Percentiles rank a stretch among this genome's conserved stretches.
Conservation (phyloP, 108 stramenopile genomes). For the Pinguiococcus pyrenoidosus region DNA sequence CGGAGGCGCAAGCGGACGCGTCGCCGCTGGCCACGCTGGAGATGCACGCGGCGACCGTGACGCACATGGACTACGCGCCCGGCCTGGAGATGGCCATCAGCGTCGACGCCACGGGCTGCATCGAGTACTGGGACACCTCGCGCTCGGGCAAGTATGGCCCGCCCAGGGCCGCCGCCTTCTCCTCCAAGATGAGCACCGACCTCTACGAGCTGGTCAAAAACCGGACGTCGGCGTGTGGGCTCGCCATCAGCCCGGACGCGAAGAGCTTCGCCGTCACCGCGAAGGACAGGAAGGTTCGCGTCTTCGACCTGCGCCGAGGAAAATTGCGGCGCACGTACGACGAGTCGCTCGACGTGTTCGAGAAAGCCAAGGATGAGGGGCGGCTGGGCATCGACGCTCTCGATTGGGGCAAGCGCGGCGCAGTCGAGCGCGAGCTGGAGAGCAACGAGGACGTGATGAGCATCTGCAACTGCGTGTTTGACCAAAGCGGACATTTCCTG, state of each 20-base stretch:
- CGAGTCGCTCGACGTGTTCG: slow-evolving; percentile 35
- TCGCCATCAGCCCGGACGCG: slow-evolving; percentile 42
- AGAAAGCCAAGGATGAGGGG: slow-evolving; percentile 5
- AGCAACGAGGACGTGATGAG: slow-evolving; percentile 24
- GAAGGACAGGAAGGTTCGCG: slow-evolving; percentile 59
- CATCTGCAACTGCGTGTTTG: slow-evolving; percentile 48
- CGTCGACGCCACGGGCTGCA: slow-evolving; percentile 65
- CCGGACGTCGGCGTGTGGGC: slow-evolving; percentile 52
- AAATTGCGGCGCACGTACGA: slow-evolving; percentile 68
- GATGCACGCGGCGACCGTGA: slow-evolving; percentile 66
- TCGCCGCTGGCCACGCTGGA: slow-evolving; percentile 45
- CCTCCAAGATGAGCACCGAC: slow-evolving; percentile 44
- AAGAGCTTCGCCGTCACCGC: slow-evolving; percentile 57
- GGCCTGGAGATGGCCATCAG: slow-evolving; percentile 49
- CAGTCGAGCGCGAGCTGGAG: slow-evolving; percentile 71
- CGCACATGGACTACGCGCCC: slow-evolving; percentile 51
- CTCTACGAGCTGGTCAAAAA: slow-evolving; percentile 73
- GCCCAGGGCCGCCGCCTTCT: slow-evolving; percentile 3
- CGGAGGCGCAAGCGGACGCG: slow-evolving; percentile 33
- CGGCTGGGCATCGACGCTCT: slow-evolving; percentile 58
- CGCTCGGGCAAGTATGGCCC: slow-evolving; percentile 11
- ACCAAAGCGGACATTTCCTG: slow-evolving; percentile 66
- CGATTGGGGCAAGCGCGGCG: slow-evolving; percentile 71
- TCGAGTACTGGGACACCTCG: slow-evolving; percentile 74
- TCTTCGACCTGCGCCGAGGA: slow-evolving; percentile 60